Evolutionary conservation across 371 early-diverging fungal species (phyloP).

Genomic region (Basidiobolus heterosporus): DNA sequence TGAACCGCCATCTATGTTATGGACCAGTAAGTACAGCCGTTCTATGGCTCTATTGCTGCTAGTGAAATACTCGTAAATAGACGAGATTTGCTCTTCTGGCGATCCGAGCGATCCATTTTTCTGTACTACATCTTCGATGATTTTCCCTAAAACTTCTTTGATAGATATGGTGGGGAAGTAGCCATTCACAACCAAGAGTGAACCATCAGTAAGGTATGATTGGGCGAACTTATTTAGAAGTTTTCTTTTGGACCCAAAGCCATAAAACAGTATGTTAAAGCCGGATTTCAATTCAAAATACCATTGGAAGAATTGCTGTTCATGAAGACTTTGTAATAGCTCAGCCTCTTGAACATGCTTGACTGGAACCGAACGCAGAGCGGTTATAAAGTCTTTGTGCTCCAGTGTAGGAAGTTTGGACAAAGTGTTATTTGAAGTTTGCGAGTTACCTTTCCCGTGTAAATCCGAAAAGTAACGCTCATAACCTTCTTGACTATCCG

Average conservation of each 20-base stretch:
- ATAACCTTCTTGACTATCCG: slow-evolving; percentile 49
- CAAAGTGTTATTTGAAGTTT: slow-evolving; percentile 4
- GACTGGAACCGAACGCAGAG: not conserved
- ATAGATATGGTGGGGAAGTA: slow-evolving; percentile 60
- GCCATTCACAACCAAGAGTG: slow-evolving; percentile 67
- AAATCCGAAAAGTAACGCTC: slow-evolving; percentile 74
- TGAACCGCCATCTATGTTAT: slow-evolving; percentile 76
- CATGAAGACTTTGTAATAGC: not conserved
- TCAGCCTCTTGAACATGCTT: slow-evolving; percentile 3
- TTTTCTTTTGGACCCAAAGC: slow-evolving; percentile 49
- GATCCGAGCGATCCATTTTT: slow-evolving; percentile 18
- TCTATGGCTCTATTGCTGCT: slow-evolving; percentile 22
- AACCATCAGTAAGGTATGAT: slow-evolving; percentile 30
- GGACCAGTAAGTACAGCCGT: slow-evolving; percentile 56
- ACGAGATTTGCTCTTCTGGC: slow-evolving; percentile 41
- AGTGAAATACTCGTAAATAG: slow-evolving; percentile 42
- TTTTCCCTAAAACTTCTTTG: slow-evolving; percentile 46
- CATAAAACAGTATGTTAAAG: slow-evolving; percentile 5
- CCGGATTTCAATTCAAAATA: slow-evolving; percentile 3
- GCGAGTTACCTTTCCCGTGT: slow-evolving; percentile 20
- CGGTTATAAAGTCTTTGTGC: not conserved
- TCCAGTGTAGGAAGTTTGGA: slow-evolving; percentile 1
- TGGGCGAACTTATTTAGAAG: slow-evolving; percentile 56
- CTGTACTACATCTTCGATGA: slow-evolving; percentile 28
- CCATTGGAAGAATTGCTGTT: slow-evolving; percentile 4